Conservation (phyloP, 805 yeast genomes). For the Zygosaccharomyces lentus region DNA sequence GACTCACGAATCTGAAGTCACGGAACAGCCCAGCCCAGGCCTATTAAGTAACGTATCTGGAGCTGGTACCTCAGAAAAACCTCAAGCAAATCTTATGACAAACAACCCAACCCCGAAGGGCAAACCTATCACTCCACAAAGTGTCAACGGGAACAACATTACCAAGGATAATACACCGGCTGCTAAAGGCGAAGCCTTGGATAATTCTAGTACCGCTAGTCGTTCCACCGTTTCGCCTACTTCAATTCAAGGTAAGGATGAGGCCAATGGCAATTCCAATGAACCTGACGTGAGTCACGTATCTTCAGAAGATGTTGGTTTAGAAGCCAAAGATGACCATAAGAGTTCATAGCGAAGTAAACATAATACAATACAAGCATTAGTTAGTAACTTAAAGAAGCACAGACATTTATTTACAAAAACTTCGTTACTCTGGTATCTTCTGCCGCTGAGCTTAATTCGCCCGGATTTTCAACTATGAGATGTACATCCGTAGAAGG, state of each 20-base stretch:
- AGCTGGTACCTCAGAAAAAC: not conserved
- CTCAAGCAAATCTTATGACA: not conserved
- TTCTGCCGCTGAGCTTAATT: conserved; percentile 37
- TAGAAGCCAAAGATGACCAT: conserved; percentile 8
- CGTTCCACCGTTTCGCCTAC: conserved; percentile 11
- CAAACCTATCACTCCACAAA: conserved; percentile 18
- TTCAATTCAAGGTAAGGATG: conserved; percentile 9
- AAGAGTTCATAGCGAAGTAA: conserved; percentile 1
- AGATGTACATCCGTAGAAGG: conserved; percentile 36
- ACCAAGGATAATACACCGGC: conserved; percentile 8
- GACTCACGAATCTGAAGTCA: not conserved
- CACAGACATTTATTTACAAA: conserved; percentile 21
- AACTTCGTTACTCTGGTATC: conserved; percentile 38
- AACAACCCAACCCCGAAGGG: conserved; percentile 6
- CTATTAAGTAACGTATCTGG: not conserved
- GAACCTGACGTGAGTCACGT: not conserved
- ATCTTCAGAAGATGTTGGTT: not conserved
- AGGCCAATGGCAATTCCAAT: not conserved
- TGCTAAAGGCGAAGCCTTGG: conserved; percentile 1
- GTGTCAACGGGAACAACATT: conserved; percentile 10
- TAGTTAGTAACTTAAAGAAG: not conserved
- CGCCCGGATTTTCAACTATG: conserved; percentile 40
- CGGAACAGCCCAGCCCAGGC: conserved; percentile 1
- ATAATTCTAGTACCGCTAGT: not conserved
- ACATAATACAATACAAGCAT: not conserved